These are phyloP conservation scores for Petunia hybrid DNA, from an alignment of 305 asterid genomes.

Conservation along the genomic window DNA sequence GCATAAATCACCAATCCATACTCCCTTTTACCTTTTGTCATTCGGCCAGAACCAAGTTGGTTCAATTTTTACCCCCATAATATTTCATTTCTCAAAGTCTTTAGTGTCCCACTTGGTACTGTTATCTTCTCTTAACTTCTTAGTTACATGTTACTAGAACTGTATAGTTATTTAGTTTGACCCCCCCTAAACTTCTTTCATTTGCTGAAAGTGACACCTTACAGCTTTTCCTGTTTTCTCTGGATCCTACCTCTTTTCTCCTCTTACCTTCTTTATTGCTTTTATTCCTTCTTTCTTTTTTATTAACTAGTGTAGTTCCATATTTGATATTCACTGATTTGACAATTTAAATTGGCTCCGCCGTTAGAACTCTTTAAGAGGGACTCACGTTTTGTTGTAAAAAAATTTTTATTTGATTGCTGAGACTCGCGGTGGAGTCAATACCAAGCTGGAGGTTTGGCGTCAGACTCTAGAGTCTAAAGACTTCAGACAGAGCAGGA, in stretches of 20 bases:
- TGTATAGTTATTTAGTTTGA: neutral
- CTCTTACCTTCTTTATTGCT: neutral
- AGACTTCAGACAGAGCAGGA: too few relatives aligned
- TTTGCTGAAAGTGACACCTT: conserved; percentile 55
- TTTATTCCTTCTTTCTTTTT: neutral
- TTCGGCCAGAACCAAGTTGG: conserved; percentile 37
- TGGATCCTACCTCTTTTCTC: neutral
- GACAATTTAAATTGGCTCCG: too few relatives aligned
- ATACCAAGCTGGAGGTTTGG: too few relatives aligned
- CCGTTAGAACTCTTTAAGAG: too few relatives aligned
- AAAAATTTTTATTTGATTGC: too few relatives aligned
- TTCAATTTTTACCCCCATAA: conserved; percentile 26
- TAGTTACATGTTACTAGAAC: conserved; percentile 20
- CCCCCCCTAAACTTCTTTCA: neutral
- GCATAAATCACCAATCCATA: conserved; percentile 42
- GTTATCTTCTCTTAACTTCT: neutral
- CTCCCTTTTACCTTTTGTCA: conserved; percentile 28
- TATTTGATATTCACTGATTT: too few relatives aligned
- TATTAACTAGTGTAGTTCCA: too few relatives aligned
- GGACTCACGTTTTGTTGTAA: too few relatives aligned
- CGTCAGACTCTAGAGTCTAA: too few relatives aligned
- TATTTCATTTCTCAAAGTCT: conserved; percentile 16
- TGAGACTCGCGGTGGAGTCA: too few relatives aligned
- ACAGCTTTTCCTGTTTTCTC: conserved; percentile 48
- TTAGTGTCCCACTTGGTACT: conserved; percentile 43